A percentile compares a stretch with the other conserved stretches of the same genome.
Conservation (phyloP, 306 rosid genomes). For the Cucurbita maxima region DNA sequence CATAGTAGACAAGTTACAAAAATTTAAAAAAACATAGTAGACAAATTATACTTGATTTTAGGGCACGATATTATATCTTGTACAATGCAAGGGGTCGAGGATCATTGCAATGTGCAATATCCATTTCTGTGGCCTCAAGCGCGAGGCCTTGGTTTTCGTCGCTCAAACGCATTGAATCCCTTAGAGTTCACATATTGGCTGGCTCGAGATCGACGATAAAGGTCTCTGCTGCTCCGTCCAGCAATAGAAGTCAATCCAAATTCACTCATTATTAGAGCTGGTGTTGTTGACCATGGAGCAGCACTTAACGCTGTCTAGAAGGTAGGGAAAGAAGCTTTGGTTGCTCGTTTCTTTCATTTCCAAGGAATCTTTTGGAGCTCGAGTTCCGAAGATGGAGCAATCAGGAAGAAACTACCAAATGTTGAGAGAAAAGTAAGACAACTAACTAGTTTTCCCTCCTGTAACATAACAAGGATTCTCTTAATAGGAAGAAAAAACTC, state of each 20-base stretch:
- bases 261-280: conserved; percentile 86
- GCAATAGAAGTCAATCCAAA: conserved; percentile 53
- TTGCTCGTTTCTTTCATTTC: neutral
- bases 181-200: conserved; percentile 12
- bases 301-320: conserved; percentile 94
- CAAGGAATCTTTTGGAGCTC: neutral
- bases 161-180: conserved; percentile 13
- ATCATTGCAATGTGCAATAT: conserved; percentile 15
- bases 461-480: too few species aligned
- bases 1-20: too few species aligned
- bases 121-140: conserved; percentile 72
- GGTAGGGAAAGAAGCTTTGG: conserved; percentile 22
- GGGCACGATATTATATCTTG: too few species aligned
- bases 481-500: neutral
- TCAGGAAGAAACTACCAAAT: too few species aligned
- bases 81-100: too few species aligned
- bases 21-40: too few species aligned
- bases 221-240: conserved; percentile 37
- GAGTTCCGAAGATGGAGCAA: neutral
- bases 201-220: conserved; percentile 5
- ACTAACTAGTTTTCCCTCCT: too few species aligned
- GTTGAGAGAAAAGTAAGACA: too few species aligned
- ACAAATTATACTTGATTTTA: too few species aligned
- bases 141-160: conserved; percentile 55
- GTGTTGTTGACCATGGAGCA: conserved; percentile 97